A percentile compares a stretch with the other conserved stretches of the same genome.
phyloP scores from a whole-genome alignment of 2,329 filamentous ascomycete species.

The Shiraia sp. region DNA sequence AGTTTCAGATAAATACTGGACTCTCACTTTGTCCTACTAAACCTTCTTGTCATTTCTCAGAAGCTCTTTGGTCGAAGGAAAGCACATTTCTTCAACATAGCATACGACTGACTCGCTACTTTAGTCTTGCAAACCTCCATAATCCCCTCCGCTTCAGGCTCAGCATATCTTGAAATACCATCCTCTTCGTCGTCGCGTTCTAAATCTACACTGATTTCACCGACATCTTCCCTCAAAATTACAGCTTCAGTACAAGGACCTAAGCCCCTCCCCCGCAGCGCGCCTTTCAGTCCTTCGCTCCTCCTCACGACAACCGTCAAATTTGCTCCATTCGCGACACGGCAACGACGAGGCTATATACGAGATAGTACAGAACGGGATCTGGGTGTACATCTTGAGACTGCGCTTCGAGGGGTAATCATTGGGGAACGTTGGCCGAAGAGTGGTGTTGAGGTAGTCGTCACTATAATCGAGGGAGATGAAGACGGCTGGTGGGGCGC shows the following conservation, averaged over 20 bases:
- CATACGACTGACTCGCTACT: constrained; percentile 14
- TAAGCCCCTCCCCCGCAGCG: constrained; percentile 83
- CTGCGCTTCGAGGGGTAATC: constrained; percentile 83
- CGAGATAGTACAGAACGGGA: constrained; percentile 86
- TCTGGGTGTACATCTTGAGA: constrained; percentile 87
- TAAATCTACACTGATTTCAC: constrained; percentile 53
- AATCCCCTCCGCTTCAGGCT: constrained; percentile 90
- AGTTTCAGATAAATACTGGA: background rate
- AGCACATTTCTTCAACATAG: background rate
- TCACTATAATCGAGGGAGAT: constrained; percentile 92
- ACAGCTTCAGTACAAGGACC: constrained; percentile 93
- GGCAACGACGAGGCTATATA: constrained; percentile 79
- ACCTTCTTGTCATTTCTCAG: too few relatives aligned
- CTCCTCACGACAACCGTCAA: constrained; percentile 93
- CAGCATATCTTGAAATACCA: constrained; percentile 75
- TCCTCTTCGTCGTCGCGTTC: constrained; percentile 48
- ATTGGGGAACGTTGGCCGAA: constrained; percentile 98
- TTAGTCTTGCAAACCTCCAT: constrained; percentile 87
- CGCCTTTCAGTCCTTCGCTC: constrained; percentile 89
- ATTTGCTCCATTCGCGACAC: constrained; percentile 91
- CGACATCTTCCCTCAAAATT: constrained; percentile 77
- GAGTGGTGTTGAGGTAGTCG: constrained; percentile 91
- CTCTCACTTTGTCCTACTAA: background rate
- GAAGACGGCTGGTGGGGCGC: constrained; percentile 73
- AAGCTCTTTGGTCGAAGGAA: background rate